Evolutionary conservation across 1,284 basidiomycete species (phyloP).

Genomic region (Ganoderma lucidum): DNA sequence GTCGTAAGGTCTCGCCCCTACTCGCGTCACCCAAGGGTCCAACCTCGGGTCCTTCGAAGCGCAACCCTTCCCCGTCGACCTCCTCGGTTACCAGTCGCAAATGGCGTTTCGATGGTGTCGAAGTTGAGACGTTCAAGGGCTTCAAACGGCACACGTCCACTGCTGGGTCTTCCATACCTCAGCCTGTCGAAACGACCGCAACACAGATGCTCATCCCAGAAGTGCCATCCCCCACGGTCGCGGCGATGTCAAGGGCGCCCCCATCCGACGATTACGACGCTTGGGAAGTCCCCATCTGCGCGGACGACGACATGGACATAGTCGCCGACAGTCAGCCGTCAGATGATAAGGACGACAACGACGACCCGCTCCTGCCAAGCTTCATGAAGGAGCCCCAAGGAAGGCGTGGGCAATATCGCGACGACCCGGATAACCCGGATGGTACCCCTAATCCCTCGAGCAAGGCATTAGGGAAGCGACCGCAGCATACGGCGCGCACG

Average conservation of each 20-base stretch:
- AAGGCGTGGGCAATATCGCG: neutral
- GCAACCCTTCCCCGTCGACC: neutral
- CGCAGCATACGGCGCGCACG: slow-evolving; percentile 10
- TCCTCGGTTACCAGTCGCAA: neutral
- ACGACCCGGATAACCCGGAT: neutral
- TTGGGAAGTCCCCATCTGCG: slow-evolving; percentile 27
- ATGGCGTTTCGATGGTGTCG: slow-evolving; percentile 19
- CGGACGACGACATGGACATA: slow-evolving; percentile 13
- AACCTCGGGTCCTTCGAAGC: neutral
- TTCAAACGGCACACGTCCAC: slow-evolving; percentile 8
- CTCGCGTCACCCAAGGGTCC: neutral
- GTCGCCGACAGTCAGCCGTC: slow-evolving; percentile 27
- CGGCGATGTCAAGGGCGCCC: neutral
- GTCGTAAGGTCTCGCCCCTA: slow-evolving; percentile 12
- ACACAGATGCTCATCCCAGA: slow-evolving; percentile 9
- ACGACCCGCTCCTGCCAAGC: slow-evolving; percentile 25
- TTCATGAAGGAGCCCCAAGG: slow-evolving; percentile 20
- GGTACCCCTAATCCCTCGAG: neutral
- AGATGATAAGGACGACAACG: slow-evolving; percentile 6
- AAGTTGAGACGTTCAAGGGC: slow-evolving; percentile 4
- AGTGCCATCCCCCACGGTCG: slow-evolving; percentile 11
- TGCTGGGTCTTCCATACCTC: neutral
- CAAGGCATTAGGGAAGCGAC: slow-evolving; percentile 3
- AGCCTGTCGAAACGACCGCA: slow-evolving; percentile 8
- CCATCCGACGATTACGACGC: slow-evolving; percentile 30